phyloP scores from a whole-genome alignment of 2,329 filamentous ascomycete genomes.

The Ramularia collo-cygni region DNA sequence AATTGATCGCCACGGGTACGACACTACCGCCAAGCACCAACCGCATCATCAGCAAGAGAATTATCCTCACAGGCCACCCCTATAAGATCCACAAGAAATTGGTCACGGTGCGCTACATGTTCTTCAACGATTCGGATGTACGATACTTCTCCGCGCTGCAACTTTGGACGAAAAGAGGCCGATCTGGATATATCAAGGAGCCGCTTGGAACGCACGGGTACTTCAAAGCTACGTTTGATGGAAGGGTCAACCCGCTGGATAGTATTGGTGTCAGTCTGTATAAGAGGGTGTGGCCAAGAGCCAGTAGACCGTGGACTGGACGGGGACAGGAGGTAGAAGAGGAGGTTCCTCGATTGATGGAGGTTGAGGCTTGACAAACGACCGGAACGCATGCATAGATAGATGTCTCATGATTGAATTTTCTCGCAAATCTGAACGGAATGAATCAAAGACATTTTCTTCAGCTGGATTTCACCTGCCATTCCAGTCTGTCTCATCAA shows the following conservation, averaged over 20 bases:
- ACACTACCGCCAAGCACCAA: conserved; percentile 65
- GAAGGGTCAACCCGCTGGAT: conserved; percentile 91
- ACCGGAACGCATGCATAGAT: too few relatives aligned
- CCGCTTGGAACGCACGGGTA: conserved; percentile 95
- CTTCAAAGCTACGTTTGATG: conserved; percentile 98
- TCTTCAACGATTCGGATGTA: conserved; percentile 94
- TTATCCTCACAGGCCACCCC: conserved; percentile 89
- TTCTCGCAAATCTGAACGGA: too few relatives aligned
- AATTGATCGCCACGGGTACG: conserved; percentile 80
- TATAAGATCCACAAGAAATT: conserved; percentile 99
- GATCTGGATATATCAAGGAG: conserved; percentile 90
- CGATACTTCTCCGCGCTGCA: conserved; percentile 97
- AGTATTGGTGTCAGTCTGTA: conserved; percentile 73
- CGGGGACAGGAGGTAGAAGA: conserved; percentile 8
- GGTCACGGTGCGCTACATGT: conserved; percentile 98
- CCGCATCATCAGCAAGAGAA: conserved; percentile 85
- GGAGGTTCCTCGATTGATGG: conserved; percentile 15
- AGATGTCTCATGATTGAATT: too few relatives aligned
- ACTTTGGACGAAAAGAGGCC: conserved; percentile 83
- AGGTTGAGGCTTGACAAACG: conserved; percentile 6
- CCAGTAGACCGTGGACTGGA: conserved; percentile 17
- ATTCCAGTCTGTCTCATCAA: too few relatives aligned
- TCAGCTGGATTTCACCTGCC: too few relatives aligned
- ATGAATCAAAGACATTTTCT: too few relatives aligned
- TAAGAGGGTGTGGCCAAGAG: conserved; percentile 56